Evolutionary conservation across 768 basidiomycete genomes (phyloP), one percentile per base, ranked within the genome.

Genomic region (Boletus rubroflammeus): DNA sequence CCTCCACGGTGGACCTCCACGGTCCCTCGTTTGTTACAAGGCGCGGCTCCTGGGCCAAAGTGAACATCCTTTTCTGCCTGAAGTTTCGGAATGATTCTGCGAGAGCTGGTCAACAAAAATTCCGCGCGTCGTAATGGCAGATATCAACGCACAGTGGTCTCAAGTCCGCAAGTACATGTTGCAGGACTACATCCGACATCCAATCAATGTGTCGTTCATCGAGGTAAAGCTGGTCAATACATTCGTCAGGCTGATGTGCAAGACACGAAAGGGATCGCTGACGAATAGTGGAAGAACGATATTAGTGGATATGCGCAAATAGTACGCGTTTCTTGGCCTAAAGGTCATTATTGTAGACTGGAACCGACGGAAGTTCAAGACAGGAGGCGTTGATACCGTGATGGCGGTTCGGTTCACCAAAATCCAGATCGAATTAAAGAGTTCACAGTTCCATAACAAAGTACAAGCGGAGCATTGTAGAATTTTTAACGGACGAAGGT

Each of bases 1-100:
- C 93, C 88, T 72, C 93, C 93, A 70, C 91, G 77, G 67, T 92
- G 83, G 2, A 92, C 91, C 55, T 93, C 90, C 0, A 94, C 83
- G 3, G 84, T 82, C 3, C 85, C 81, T 62, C 82, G 86, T 74
- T 86, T 84, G 36, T 82, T 62, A 68, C 74, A 60, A n/a, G 79
- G 66, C 17, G 62, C 51, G 5, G 73, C 68, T 15, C 76, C 75
- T 0, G 74, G 59, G 7, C 74, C 75, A 29, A 73, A 63, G 46
- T 77, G 66, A 17, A 73, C 69, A 51, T 78, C 77, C 17, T 76
- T 78, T 66, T 90, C 88, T 10, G 76, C 75, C 51, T 79, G 78
- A 45, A 91, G 72, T 62, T 90, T 90, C 1, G 82, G 79, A 11
- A 87, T 60, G 23, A 90, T 81, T 48, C 86, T 91, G 59, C n/a